Base-by-base conservation (phyloP, 306 rosid species). In the Delonix regia region DNA sequence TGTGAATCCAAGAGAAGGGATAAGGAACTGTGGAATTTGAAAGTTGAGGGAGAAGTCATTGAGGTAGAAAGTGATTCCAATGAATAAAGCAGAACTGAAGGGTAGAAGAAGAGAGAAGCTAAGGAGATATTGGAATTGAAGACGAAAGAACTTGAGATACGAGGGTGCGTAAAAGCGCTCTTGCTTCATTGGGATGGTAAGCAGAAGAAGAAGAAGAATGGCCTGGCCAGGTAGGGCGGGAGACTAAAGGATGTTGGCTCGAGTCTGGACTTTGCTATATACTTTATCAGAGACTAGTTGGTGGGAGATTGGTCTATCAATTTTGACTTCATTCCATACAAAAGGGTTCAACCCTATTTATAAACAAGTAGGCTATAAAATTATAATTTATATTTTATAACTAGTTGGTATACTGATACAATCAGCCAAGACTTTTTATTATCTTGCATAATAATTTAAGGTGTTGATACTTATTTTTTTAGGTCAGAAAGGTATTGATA, bases 21-120 rank as follows among this genome's bases (percentile, higher is more conserved):
- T 2, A 48, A 55, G 65, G 27, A 12, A 66, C 22, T 83, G 81
- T 60, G 55, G 83, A 82, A 75, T 9, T 78, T 83, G 82, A 48
- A 88, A 57, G 22, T 60, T 76, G 80, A 84, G 19, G 49, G 88
- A 70, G 65, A 84, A 78, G 3, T 78, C 82, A 44, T 64, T 64
- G 61, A 88, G 71, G 49, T 72, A 81, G 28, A 90, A 80, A 0
- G 89, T 81, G 76, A 89, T 49, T 24, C 97, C 98, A 33, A 90
- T 61, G 78, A 90, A 84, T 59, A 94, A 62, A 42, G 92, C 97
- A 57, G 79, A 81, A 19, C 86, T 85, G 61, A 94, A 92, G 53
- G 89, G 63, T 1, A 94, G 60, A 44, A 83, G 21, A 65, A 71
- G 57, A 11, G 71, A 67, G 52, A 90, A 82, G 19, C 75, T 89